Evolutionary conservation across 345 rosid species (phyloP), one percentile per base, ranked within the genome.

Genomic region (Acer negundo): DNA sequence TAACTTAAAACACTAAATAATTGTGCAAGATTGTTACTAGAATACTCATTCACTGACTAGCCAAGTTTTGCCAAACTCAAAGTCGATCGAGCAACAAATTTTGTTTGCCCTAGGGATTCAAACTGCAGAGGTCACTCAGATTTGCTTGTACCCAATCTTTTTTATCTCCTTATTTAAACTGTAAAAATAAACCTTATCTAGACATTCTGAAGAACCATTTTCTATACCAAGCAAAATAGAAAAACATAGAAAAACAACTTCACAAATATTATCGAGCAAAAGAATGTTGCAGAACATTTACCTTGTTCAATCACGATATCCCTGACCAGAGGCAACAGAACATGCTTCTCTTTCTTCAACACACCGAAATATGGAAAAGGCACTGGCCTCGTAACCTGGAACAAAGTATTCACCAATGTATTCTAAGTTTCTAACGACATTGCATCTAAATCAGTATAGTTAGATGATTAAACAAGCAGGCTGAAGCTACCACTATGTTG

Each of bases 281-380:
- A 3, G 38, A 26, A 74, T 4, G 3, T n/a, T 24, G 2, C 42
- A 46, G 22, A 35, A 62, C 24, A 40, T 74, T 75, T 81, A 89
- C 93, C 95, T 88, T 89, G 95, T 75, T 91, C 94, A 53, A 89
- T 77, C 31, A 89, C 84, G 72, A 91, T 76, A 70, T 91, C 95
- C 15, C 86, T 87, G 38, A 91, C 93, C 0, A 89, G 89, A 80
- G 89, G 86, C 74, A 91, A 75, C 47, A 91, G 75, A 70, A 91
- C 87, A 83, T 89, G 89, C 87, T 89, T 91, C 88, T 89, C 93
- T 76, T 82, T 91, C 80, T 88, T 85, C 23, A 91, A 78, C 59
- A 85, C 86, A 78, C 95, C 95, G 63, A 89, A 85, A 84, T 90
- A 91, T 6, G 94, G 94, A 80, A 89, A 86, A 70, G 86, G 76